Evolutionary conservation across 179 eudicot species (phyloP).

Genomic region (Patellifolia procumbens): DNA sequence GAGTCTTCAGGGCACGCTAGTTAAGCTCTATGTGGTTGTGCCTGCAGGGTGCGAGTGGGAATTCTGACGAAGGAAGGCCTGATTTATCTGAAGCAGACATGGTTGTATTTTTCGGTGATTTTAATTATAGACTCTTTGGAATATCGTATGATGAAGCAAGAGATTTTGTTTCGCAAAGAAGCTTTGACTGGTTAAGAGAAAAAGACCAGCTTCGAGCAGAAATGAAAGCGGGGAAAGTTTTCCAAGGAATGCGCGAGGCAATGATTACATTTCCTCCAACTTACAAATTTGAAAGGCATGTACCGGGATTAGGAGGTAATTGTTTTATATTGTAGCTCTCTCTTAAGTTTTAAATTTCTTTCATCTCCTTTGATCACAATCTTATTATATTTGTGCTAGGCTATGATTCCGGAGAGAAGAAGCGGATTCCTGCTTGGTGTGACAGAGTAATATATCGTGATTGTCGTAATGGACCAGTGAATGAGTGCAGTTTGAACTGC

Average conservation of each 20-base stretch:
- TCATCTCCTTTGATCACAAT: not conserved
- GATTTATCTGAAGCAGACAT: conserved; percentile 94
- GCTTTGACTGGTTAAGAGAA: conserved; percentile 97
- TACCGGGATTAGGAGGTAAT: conserved; percentile 94
- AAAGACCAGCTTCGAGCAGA: conserved; percentile 97
- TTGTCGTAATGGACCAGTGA: conserved; percentile 54
- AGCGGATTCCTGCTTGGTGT: conserved; percentile 99
- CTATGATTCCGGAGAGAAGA: conserved; percentile 99
- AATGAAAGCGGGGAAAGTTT: conserved; percentile 96
- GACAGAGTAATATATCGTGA: conserved; percentile 92
- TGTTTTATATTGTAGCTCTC: not conserved
- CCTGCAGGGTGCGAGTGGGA: conserved; percentile 45
- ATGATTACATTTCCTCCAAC: conserved; percentile 92
- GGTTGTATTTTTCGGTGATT: conserved; percentile 89
- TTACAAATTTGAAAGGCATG: conserved; percentile 88
- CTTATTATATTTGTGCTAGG: conserved; percentile 44
- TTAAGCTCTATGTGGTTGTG: conserved; percentile 12
- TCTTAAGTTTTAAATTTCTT: not conserved
- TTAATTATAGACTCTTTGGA: conserved; percentile 95
- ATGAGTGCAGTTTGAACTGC: conserved; percentile 80
- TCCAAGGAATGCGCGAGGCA: conserved; percentile 99
- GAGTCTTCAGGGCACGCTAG: not conserved
- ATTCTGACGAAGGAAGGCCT: conserved; percentile 75
- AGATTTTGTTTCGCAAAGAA: conserved; percentile 96
- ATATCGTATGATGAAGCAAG: conserved; percentile 99